Evolutionary conservation across 805 yeast species (phyloP), one percentile per base, ranked within the genome.

Genomic region (Metschnikowia baotianmanensis): DNA sequence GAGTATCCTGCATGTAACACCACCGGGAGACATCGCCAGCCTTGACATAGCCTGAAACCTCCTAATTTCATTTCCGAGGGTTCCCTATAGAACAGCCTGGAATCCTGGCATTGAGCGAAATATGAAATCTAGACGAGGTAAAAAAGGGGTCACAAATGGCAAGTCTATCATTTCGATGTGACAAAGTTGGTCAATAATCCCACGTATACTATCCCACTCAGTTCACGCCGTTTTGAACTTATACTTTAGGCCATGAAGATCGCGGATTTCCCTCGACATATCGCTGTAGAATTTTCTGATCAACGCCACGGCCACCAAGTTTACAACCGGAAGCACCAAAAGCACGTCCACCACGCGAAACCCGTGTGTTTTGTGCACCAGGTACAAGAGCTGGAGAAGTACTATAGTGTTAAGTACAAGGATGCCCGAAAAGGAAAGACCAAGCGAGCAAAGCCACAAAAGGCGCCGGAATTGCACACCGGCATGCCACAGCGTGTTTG

Each of bases 211-310:
- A n/a, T n/a, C n/a, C n/a, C n/a, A n/a, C 7, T 27, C 24, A 4
- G 11, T 6, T 34, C 34, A 57, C 3, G 52, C 59, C 22, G 43
- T 48, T 38, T 58, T 58, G 46, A 39, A 58, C 44, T 58, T 56
- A 36, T 58, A 58, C 38, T 45, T 45, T 28, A 55, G 36, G 10
- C 38, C 43, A 31, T 44, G 43, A 27, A 58, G 48, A 8, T 34
- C 45, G 8, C 31, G 30, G 12, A 58, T 46, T 4, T 52, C 52
- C 3, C 23, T 25, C 13, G 39, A 24, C n/a, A 43, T 34, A 16
- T 38, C 43, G 2, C 21, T 17, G 31, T 46, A 48, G 52, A 57
- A 52, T 27, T 47, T 38, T 22, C 51, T 26, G 23, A 52, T 35
- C 22, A 52, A 31, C 9, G 46, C 37, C 31, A 52, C 42, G 16